These are phyloP conservation scores for Bolboschoenus planiculmis DNA, from an alignment of 176 grass and related monocot species.

Conservation along the genomic window DNA sequence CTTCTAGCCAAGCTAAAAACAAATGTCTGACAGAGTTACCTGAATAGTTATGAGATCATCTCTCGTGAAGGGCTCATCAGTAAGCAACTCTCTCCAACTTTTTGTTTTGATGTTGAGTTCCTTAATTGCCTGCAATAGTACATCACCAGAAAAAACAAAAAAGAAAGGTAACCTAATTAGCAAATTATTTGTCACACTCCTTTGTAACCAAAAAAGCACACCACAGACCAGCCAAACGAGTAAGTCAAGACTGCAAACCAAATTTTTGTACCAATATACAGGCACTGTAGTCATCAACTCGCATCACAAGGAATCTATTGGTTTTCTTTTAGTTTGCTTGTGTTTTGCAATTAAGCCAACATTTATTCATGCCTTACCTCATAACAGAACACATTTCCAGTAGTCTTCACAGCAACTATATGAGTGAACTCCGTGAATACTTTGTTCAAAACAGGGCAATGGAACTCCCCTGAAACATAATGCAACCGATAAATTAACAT, in stretches of 20 bases:
- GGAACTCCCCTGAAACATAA: slow-evolving; percentile 67
- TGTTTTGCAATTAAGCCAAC: neutral
- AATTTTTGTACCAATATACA: neutral
- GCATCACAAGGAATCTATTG: neutral
- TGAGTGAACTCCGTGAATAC: slow-evolving; percentile 96
- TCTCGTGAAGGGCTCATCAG: slow-evolving; percentile 80
- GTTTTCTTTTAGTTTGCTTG: slow-evolving; percentile 2
- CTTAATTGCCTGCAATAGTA: slow-evolving; percentile 60
- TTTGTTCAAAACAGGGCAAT: slow-evolving; percentile 91
- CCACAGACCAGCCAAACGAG: neutral
- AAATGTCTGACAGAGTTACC: slow-evolving; percentile 37
- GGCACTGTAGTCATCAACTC: neutral
- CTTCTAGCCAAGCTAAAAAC: neutral
- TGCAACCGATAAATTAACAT: neutral
- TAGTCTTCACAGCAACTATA: slow-evolving; percentile 99
- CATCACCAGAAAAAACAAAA: neutral
- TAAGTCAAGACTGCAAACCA: neutral
- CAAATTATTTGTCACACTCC: slow-evolving; percentile 9
- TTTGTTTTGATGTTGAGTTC: slow-evolving; percentile 93
- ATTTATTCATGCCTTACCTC: slow-evolving; percentile 40
- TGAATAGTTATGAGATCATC: slow-evolving; percentile 96
- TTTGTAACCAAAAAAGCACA: neutral
- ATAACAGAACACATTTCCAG: slow-evolving; percentile 96
- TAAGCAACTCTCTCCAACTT: slow-evolving; percentile 94
- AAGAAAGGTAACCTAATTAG: slow-evolving; percentile 12